These are phyloP conservation scores for Phaeosphaeriaceae sp. DNA, from an alignment of 2,329 filamentous ascomycete species.

Conservation along the genomic window DNA sequence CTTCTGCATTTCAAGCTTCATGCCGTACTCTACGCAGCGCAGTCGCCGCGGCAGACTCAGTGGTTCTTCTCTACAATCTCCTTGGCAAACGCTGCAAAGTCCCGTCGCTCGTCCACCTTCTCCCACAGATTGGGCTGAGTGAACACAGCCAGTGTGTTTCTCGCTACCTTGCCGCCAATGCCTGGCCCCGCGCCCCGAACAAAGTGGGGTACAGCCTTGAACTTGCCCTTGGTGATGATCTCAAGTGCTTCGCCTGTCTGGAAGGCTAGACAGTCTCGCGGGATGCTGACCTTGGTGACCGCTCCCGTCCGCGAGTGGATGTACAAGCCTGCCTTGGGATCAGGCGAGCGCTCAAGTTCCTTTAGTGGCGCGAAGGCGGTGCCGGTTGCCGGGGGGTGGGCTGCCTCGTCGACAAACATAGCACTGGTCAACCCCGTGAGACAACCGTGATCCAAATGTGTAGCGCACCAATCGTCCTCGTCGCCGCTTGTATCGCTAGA, in stretches of 20 bases:
- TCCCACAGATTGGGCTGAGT: conserved; percentile 93
- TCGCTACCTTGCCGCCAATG: conserved; percentile 53
- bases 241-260: conserved; percentile 94
- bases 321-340: conserved; percentile 88
- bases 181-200: conserved; percentile 76
- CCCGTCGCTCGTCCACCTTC: conserved; percentile 73
- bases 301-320: conserved; percentile 84
- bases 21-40: not conserved
- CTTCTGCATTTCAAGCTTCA: not conserved
- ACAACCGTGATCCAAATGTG: conserved; percentile 89
- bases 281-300: conserved; percentile 91
- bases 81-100: conserved; percentile 78
- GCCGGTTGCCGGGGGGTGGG: conserved; percentile 43
- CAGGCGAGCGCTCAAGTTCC: conserved; percentile 79
- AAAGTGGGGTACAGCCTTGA: conserved; percentile 96
- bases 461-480: conserved; percentile 96
- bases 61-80: conserved; percentile 57
- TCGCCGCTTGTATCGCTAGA: conserved; percentile 39
- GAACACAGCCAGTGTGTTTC: conserved; percentile 93
- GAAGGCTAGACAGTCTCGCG: conserved; percentile 89
- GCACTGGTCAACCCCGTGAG: conserved; percentile 92
- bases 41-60: conserved; percentile 23
- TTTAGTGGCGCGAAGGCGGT: conserved; percentile 60
- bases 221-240: conserved; percentile 86
- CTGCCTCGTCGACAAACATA: conserved; percentile 89